Base-by-base conservation (phyloP, 2,329 filamentous ascomycete species). In the Penicillium sp. region DNA sequence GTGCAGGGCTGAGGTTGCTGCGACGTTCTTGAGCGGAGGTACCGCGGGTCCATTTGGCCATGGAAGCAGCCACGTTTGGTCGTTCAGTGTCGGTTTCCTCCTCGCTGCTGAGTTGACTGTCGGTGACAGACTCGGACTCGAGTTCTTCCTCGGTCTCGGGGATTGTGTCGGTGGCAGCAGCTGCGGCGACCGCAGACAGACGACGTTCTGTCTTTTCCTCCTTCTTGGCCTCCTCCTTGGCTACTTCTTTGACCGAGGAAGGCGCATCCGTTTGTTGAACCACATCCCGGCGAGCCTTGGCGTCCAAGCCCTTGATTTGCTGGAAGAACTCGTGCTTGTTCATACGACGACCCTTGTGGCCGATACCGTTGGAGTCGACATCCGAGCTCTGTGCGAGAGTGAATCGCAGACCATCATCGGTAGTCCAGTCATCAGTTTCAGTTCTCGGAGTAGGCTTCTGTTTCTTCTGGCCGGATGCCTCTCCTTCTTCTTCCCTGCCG, bases 241-340 rank as follows among this genome's bases (percentile, higher is more conserved):
- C 70, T 27, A 73, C 72, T 52, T 74, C 60, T 62, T 79, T 75
- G 27, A 80, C 62, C 8, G 62, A 54, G 21, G 73, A 68, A 2
- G 77, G 75, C 1, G 72, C 76, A 56, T 78, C 76, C 33, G 71
- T 75, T 47, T 78, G 67, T 35, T 79, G 71, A 3, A 79, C 73
- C 5, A 77, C 59, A 48, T 76, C 79, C 14, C 79, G 81, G 37
- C 84, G 83, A 29, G 78, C 74, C 65, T 84, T 87, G 26, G 85
- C 82, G 60, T 87, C 84, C 68, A 88, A 76, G 21, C 79, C 74
- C 55, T 83, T 80, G 71, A 88, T 84, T 64, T 87, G 82, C 57
- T 82, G 75, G 66, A 88, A 86, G 67, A 88, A 88, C 59, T 88
- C 84, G 4, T 81, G 76, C 65, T 87, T 88, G 74, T 81, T 86